These are phyloP conservation scores for Mycena capillaripes DNA, from an alignment of 768 basidiomycete species.

Conservation along the genomic window DNA sequence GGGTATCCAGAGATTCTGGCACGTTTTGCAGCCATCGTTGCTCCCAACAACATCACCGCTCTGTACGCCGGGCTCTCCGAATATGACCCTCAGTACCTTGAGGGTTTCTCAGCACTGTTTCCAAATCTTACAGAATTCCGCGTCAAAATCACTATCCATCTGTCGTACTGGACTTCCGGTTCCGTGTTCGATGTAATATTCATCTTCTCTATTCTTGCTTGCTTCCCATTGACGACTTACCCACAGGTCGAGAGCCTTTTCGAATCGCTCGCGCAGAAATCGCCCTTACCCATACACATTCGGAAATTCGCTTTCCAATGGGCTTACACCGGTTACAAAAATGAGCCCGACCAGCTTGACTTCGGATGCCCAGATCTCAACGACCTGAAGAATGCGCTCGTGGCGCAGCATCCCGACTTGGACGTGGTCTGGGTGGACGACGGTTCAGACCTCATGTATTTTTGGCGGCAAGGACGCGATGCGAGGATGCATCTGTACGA, in stretches of 20 bases:
- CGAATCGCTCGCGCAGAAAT: not conserved
- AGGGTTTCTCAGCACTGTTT: not conserved
- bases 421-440: not conserved
- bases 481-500: not conserved
- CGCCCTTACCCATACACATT: not conserved
- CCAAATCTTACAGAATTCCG: conserved; percentile 1
- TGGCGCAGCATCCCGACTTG: not conserved
- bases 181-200: not conserved
- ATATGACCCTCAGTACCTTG: not conserved
- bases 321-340: not conserved
- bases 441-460: not conserved
- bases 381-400: not conserved
- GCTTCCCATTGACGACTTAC: not conserved
- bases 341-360: not conserved
- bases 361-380: not conserved
- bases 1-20: not conserved
- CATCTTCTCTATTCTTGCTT: not conserved
- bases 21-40: not conserved
- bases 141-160: not conserved
- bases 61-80: not conserved
- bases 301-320: conserved; percentile 4
- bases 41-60: not conserved
- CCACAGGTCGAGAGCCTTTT: not conserved
- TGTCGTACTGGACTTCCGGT: not conserved
- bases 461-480: not conserved